Percentiles rank a stretch among this genome's conserved stretches.
These are phyloP conservation scores for Termitomyces sp. DNA, from an alignment of 768 basidiomycete genomes.

Conservation along the genomic window DNA sequence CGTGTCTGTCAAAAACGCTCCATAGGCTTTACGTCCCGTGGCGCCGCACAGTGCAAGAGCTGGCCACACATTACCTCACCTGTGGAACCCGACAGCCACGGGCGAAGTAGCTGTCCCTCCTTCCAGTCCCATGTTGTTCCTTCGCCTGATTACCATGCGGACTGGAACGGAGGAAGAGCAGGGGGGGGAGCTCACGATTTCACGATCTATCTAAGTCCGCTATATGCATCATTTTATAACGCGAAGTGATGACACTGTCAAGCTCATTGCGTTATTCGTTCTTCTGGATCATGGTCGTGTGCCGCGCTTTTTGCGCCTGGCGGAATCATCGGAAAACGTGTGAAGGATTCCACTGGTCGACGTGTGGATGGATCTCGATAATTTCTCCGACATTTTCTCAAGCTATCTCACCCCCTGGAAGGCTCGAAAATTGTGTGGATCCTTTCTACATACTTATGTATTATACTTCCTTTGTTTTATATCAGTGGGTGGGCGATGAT, in stretches of 20 bases:
- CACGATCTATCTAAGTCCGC: conserved; percentile 5
- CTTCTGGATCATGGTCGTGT: not conserved
- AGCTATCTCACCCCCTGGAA: not conserved
- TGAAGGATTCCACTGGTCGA: not conserved
- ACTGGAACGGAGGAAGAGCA: not conserved
- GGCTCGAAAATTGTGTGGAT: not conserved
- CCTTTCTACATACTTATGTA: not conserved
- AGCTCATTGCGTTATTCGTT: not conserved
- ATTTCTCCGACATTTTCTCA: not conserved
- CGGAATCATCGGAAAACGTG: not conserved
- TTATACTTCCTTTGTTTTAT: not conserved
- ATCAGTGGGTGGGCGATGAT: not conserved
- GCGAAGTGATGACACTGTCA: not conserved
- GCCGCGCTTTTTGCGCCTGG: not conserved
- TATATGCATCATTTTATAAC: conserved; percentile 2
- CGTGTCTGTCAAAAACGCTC: not conserved
- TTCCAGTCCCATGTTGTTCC: not conserved
- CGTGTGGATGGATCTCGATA: not conserved
- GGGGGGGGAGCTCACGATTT: not conserved
- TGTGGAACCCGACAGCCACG: not conserved
- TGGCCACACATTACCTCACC: not conserved
- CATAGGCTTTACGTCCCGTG: not conserved
- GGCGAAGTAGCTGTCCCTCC: not conserved
- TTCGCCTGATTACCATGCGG: not conserved
- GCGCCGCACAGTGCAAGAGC: not conserved